Base-by-base conservation (phyloP, 345 rosid species). In the Gossypium stocksii region DNA sequence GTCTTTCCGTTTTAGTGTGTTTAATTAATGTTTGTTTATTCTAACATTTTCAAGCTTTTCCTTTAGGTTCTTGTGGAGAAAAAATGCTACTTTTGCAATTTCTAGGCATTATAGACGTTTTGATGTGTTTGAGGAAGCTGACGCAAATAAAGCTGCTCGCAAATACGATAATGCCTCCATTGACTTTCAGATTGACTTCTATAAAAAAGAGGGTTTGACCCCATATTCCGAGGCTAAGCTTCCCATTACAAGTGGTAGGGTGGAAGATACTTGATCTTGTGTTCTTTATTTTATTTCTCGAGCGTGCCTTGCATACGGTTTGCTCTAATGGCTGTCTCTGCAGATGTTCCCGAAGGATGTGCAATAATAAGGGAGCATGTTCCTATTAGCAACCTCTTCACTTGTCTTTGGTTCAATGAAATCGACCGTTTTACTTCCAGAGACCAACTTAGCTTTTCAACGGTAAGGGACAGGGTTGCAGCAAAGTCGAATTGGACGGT, bases 321-420 rank as follows among this genome's bases (percentile, higher is more conserved):
- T 46, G 9, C 38, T 70, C 69, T 58, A 44, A 7, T 75, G 57
- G 68, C 34, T 81, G 79, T 63, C 23, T 73, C 73, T 87, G 86
- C 89, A 96, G 99, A 96, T 86, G 97, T 93, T 72, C 99, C 99
- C 9, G 99, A 96, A 85, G 99, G 98, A 48, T 96, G 98, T 66
- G 98, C 93, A 46, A 83, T 96, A 53, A 79, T 96, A 82, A 91
- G 97, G 83, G 99, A 96, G 86, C 99, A 96, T 78, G 85, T 90
- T 75, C 97, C 99, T 11, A 86, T 96, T 29, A 88, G 93, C 86
- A 93, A 96, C 85, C 92, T 93, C 71, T 89, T 96, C 58, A 82
- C 93, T 51, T 96, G 99, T 63, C 99, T 96, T 74, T 96, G 99
- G 98, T 93, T 87, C 88, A 90, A 93, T 56, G 99, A 96, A 86